These are phyloP conservation scores for Ceratobasidium sp. DNA, from an alignment of 1,284 basidiomycete genomes.

Conservation along the genomic window DNA sequence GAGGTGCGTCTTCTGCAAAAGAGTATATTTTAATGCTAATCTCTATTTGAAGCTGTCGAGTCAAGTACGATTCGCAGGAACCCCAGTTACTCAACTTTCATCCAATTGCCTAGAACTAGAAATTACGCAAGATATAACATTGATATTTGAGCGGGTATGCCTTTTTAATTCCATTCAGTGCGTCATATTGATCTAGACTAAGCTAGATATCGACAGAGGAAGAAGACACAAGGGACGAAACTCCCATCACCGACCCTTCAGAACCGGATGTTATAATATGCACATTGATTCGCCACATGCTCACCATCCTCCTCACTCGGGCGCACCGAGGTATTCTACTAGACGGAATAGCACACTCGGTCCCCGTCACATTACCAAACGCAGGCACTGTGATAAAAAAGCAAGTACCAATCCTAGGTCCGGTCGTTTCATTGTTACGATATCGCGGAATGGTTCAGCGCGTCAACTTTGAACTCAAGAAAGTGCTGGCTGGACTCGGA, in stretches of 20 bases:
- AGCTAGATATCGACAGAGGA: constrained; percentile 46
- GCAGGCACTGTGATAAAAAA: constrained; percentile 41
- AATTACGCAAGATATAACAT: constrained; percentile 68
- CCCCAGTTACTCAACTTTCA: constrained; percentile 73
- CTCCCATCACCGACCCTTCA: constrained; percentile 38
- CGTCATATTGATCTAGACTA: not conserved
- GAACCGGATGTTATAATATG: constrained; percentile 57
- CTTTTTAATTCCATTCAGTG: not conserved
- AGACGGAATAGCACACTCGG: constrained; percentile 53
- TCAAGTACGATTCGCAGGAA: constrained; percentile 74
- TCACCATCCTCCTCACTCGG: constrained; percentile 70
- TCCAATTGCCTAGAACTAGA: constrained; percentile 77
- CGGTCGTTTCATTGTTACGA: constrained; percentile 75
- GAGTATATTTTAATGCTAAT: not conserved
- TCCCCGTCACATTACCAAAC: constrained; percentile 41
- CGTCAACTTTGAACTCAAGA: constrained; percentile 63
- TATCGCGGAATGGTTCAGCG: constrained; percentile 74
- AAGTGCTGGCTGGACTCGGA: constrained; percentile 58
- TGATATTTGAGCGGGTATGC: constrained; percentile 71
- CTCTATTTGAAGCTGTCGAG: constrained; percentile 57
- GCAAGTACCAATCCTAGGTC: constrained; percentile 59
- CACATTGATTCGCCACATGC: constrained; percentile 69
- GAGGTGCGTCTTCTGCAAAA: constrained; percentile 44
- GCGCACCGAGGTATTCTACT: constrained; percentile 62
- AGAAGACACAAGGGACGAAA: constrained; percentile 44